Evolutionary conservation across 2,329 filamentous ascomycete species (phyloP).

Genomic region (Cladosporium velox): DNA sequence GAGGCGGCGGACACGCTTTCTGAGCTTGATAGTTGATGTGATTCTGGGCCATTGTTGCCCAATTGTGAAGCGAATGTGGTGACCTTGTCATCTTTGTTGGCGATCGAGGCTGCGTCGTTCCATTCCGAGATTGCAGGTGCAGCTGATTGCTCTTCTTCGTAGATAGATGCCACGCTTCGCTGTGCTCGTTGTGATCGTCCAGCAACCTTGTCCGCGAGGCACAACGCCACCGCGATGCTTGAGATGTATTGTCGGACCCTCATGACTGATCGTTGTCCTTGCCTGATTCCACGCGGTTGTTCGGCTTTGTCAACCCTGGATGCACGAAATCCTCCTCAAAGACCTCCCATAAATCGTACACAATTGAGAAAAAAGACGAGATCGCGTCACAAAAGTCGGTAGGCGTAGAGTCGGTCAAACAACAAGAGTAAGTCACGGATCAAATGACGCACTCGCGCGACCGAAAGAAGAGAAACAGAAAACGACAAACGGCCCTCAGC

Average conservation of each 20-base stretch:
- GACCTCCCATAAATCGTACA: conserved; percentile 7
- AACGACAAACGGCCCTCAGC: conserved; percentile 13
- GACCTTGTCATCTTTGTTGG: background rate
- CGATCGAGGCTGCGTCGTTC: background rate
- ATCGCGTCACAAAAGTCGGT: background rate
- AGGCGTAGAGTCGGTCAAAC: background rate
- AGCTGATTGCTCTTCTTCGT: background rate
- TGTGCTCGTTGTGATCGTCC: background rate
- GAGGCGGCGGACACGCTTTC: background rate
- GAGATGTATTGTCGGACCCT: conserved; percentile 9
- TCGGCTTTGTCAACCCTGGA: background rate
- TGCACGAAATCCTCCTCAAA: background rate
- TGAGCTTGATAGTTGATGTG: conserved; percentile 1
- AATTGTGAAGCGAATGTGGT: background rate
- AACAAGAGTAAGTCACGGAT: background rate
- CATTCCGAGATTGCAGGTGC: background rate
- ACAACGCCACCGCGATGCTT: conserved; percentile 8
- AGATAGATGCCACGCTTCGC: background rate
- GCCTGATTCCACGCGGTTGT: background rate
- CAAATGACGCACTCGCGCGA: conserved; percentile 17
- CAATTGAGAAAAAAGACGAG: background rate
- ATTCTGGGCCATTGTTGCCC: background rate
- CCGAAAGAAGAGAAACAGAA: conserved; percentile 17
- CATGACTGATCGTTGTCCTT: background rate
- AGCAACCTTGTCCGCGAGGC: background rate